Evolutionary conservation across 176 grass and related monocot species (phyloP).

Genomic region (Pontederia crassipes): DNA sequence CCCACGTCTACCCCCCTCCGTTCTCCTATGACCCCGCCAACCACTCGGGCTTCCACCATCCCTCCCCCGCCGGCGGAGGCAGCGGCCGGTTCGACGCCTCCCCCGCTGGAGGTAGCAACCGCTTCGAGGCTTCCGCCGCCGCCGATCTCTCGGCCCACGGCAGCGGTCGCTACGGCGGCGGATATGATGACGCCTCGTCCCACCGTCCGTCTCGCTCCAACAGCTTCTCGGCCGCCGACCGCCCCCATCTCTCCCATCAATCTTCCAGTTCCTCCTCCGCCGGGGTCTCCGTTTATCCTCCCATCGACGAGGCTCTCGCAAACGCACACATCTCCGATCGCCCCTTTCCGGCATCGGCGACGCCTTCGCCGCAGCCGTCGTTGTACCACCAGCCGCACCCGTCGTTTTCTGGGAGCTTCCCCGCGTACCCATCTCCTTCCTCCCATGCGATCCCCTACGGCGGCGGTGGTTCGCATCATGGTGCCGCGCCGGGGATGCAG

Average conservation of each 20-base stretch:
- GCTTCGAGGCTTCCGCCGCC: too few relatives aligned
- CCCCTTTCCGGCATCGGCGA: not conserved
- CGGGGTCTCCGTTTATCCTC: constrained; percentile 38
- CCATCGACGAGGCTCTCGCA: constrained; percentile 43
- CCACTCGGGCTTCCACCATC: not conserved
- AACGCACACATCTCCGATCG: constrained; percentile 36
- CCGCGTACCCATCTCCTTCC: constrained; percentile 17
- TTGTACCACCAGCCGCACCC: not conserved
- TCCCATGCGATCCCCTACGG: constrained; percentile 10
- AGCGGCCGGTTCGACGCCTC: too few relatives aligned
- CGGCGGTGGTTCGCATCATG: not conserved
- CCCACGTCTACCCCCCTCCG: not conserved
- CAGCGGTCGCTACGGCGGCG: too few relatives aligned
- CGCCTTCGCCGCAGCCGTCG: not conserved
- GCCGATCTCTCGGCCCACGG: too few relatives aligned
- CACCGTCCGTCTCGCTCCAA: not conserved
- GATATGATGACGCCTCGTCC: not conserved
- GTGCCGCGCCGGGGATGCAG: constrained; percentile 20
- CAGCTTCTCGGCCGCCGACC: constrained; percentile 1
- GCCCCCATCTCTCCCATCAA: not conserved
- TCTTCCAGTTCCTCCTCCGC: constrained; percentile 1
- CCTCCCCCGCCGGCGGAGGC: not conserved
- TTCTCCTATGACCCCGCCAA: not conserved
- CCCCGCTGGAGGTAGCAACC: too few relatives aligned
- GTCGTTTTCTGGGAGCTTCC: constrained; percentile 1